These are phyloP conservation scores for Persicaria maculosa DNA, from an alignment of 148 eudicot species.

Conservation along the genomic window DNA sequence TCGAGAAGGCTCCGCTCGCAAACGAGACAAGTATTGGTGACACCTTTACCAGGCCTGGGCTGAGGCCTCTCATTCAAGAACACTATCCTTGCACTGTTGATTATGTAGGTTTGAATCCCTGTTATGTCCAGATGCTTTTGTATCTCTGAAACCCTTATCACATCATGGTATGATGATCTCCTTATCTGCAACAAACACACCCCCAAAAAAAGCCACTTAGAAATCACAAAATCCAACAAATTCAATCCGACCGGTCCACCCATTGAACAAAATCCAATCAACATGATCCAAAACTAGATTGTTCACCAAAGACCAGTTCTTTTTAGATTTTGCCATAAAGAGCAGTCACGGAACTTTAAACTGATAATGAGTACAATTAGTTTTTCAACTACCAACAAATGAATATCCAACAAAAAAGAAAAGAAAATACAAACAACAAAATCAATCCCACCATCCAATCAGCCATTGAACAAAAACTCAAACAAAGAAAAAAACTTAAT, in stretches of 20 bases:
- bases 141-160: constrained; percentile 46
- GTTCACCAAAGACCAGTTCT: no score
- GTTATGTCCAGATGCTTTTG: constrained; percentile 40
- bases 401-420: no score
- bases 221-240: not conserved
- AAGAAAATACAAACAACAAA: not conserved
- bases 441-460: not conserved
- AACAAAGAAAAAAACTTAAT: not conserved
- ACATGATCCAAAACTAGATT: no score
- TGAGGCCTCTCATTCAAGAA: constrained; percentile 41
- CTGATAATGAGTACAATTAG: no score
- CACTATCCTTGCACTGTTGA: constrained; percentile 42
- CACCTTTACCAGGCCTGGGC: constrained; percentile 41
- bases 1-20: constrained; percentile 45
- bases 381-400: no score
- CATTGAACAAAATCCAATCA: not conserved
- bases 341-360: no score
- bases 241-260: not conserved
- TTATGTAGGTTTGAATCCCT: constrained; percentile 42
- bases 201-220: not conserved
- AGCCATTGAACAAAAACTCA: not conserved
- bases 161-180: constrained; percentile 44
- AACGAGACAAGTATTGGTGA: constrained; percentile 34
- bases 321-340: no score
- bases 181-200: constrained; percentile 28